Base-by-base conservation (phyloP, 805 yeast genomes). In the Jamesozyma gamospora region DNA sequence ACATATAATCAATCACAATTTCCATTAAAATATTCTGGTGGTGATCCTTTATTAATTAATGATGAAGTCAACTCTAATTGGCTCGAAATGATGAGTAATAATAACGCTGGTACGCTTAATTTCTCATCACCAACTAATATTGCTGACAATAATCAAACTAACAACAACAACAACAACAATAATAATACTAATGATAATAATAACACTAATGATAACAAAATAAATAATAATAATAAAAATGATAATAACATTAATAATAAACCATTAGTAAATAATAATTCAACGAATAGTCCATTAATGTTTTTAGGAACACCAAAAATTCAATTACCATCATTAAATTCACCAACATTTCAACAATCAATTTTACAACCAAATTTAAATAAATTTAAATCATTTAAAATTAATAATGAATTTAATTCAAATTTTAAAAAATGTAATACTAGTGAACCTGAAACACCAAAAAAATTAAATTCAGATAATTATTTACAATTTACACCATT, bases 41-140 rank as follows among this genome's bases (percentile, higher is more conserved):
- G 59, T 2, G 63, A 58, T 46, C 63, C 63, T 16, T 37, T 58
- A 17, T 37, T 58, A 21, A 43, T 56, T 18, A 55, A 52, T 12
- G 62, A 58, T 42, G 56, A 53, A 19, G 52, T 46, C 4, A 55
- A 51, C 12, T 50, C 49, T 3, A 49, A 47, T 18, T 46, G 51
- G 48, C 32, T 50, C 1, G 56, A 54, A 29, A 19, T 17, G n/a
- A 33, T 37, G 26, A 42, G 28, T 14, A 42, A 21, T 16, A 9
- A n/a, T 9, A 29, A 14, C n/a, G 29, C 10, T 7, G 14, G 14
- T 12, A 7, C 14, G 4, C 29, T 12, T 6, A 11, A 27, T 27
- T 21, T 21, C 8, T 21, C 8, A 21, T 8, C 24, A 21, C 8
- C 24, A 6, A 21, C 8, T 5, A 21, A 21, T 21, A 6, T n/a